Evolutionary conservation across 73 alveolate species (phyloP).

Genomic region (Paramecium sonneborni): DNA sequence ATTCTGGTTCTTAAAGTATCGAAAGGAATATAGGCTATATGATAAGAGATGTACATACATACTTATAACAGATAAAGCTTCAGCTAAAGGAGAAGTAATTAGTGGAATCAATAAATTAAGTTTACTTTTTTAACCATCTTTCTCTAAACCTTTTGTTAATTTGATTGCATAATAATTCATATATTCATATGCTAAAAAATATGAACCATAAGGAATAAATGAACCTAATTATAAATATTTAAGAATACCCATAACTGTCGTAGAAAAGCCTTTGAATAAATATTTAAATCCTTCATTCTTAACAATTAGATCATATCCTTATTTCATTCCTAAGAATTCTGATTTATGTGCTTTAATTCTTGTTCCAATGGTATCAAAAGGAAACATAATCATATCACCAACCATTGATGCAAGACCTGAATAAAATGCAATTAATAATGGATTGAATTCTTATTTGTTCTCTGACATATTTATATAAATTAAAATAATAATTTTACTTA

Average conservation of each 20-base stretch:
- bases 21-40: constrained; percentile 56
- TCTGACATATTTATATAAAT: constrained; percentile 29
- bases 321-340: constrained; percentile 39
- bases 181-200: constrained; percentile 54
- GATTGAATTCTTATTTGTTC: constrained; percentile 1
- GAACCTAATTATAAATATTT: background rate
- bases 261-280: constrained; percentile 64
- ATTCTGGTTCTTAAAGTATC: constrained; percentile 64
- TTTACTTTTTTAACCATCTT: background rate
- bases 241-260: constrained; percentile 51
- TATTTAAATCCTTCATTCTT: constrained; percentile 63
- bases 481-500: background rate
- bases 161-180: constrained; percentile 49
- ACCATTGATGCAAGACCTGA: constrained; percentile 59
- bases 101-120: constrained; percentile 54
- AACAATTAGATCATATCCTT: constrained; percentile 62
- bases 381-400: constrained; percentile 65
- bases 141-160: constrained; percentile 19
- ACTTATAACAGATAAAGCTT: constrained; percentile 36
- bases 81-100: constrained; percentile 59
- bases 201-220: constrained; percentile 51
- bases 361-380: constrained; percentile 63
- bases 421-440: constrained; percentile 44
- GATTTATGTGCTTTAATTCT: constrained; percentile 61
- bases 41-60: too few species aligned